These are phyloP conservation scores for Fusarium austroafricanum DNA, from an alignment of 2,329 filamentous ascomycete genomes.

Conservation along the genomic window DNA sequence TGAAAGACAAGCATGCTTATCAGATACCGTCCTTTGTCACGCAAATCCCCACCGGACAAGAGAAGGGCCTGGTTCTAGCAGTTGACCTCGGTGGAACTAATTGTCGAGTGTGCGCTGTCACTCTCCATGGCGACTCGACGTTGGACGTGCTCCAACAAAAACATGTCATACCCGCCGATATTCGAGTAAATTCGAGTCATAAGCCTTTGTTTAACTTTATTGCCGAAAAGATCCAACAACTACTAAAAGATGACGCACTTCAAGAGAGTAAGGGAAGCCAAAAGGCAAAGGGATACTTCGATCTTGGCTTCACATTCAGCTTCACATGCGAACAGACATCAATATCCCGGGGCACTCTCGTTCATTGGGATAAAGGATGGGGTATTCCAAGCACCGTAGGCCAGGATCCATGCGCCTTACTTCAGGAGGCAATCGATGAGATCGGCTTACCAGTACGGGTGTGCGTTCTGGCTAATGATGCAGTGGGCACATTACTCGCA, in stretches of 20 bases:
- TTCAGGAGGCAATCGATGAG: neutral
- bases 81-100: conserved; percentile 9
- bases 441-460: neutral
- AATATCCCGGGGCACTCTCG: neutral
- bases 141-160: conserved; percentile 8
- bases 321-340: conserved; percentile 13
- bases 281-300: rapidly evolving
- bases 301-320: conserved; percentile 14
- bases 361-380: conserved; percentile 23
- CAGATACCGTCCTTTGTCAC: conserved; percentile 26
- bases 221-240: neutral
- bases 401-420: conserved; percentile 1
- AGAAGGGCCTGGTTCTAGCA: conserved; percentile 14
- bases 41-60: conserved; percentile 7
- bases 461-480: conserved; percentile 7
- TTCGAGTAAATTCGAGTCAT: conserved; percentile 1
- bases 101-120: conserved; percentile 9
- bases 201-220: conserved; percentile 11
- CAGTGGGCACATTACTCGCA: neutral
- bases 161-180: neutral
- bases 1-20: conserved; percentile 22
- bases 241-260: neutral
- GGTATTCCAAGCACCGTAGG: conserved; percentile 4
- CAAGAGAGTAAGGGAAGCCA: rapidly evolving
- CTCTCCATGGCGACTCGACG: conserved; percentile 2